These are phyloP conservation scores for Microdochium paspali DNA, from an alignment of 2,329 filamentous ascomycete genomes.

Conservation along the genomic window DNA sequence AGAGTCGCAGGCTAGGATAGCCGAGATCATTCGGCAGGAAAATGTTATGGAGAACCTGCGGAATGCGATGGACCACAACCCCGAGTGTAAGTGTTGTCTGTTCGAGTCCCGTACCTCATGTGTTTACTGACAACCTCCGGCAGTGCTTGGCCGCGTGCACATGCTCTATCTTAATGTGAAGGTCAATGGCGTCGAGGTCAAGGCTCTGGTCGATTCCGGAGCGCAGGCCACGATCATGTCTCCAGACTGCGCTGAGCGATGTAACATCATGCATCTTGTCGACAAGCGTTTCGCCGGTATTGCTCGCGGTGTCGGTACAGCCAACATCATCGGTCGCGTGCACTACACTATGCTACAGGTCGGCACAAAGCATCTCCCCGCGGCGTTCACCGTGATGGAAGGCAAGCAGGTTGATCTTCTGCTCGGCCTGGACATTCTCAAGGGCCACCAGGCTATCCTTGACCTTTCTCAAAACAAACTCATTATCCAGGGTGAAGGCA, in stretches of 20 bases:
- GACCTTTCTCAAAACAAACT: conserved; percentile 79
- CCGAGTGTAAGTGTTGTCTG: conserved; percentile 62
- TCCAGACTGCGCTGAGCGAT: conserved; percentile 79
- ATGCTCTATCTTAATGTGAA: conserved; percentile 96
- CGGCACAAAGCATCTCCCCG: conserved; percentile 76
- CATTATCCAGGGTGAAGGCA: conserved; percentile 78
- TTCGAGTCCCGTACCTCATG: conserved; percentile 2
- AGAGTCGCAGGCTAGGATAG: conserved; percentile 84
- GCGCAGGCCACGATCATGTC: conserved; percentile 99
- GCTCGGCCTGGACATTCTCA: conserved; percentile 92
- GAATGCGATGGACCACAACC: conserved; percentile 94
- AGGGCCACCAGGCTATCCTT: conserved; percentile 87
- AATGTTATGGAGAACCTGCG: conserved; percentile 91
- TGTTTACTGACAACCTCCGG: conserved; percentile 8
- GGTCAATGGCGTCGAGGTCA: conserved; percentile 86
- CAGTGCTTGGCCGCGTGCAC: conserved; percentile 88
- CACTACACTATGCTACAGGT: conserved; percentile 95
- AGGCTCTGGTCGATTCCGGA: conserved; percentile 94
- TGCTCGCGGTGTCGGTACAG: conserved; percentile 87
- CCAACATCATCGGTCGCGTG: conserved; percentile 87
- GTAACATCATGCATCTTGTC: conserved; percentile 92
- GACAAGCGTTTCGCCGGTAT: conserved; percentile 88
- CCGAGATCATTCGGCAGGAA: conserved; percentile 94
- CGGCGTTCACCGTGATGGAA: conserved; percentile 99
- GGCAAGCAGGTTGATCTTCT: conserved; percentile 92